Evolutionary conservation across 2,329 filamentous ascomycete genomes (phyloP).

Genomic region (Rutstroemia sp.): DNA sequence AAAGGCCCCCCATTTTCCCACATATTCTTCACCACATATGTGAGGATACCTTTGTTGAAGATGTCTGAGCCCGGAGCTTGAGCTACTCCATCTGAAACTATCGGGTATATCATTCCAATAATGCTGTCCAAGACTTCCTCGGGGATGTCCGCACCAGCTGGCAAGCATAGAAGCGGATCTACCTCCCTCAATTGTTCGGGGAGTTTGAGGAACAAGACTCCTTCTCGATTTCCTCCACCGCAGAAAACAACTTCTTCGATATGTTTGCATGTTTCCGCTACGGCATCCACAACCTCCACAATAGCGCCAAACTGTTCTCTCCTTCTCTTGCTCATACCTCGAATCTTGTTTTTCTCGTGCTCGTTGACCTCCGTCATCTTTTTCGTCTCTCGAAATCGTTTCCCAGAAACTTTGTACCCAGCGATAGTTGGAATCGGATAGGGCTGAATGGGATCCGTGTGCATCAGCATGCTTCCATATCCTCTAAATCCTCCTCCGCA

Average conservation of each 20-base stretch:
- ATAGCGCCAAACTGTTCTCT: conserved; percentile 80
- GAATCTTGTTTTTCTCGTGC: conserved; percentile 49
- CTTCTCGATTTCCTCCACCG: conserved; percentile 80
- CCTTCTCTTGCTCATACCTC: conserved; percentile 73
- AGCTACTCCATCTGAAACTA: no score
- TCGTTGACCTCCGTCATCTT: conserved; percentile 45
- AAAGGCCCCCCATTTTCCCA: conserved; percentile 46
- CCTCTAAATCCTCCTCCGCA: conserved; percentile 87
- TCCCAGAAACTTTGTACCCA: conserved; percentile 59
- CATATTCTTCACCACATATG: conserved; percentile 41
- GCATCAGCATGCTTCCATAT: conserved; percentile 86
- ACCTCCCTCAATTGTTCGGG: conserved; percentile 49
- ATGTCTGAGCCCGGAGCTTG: conserved; percentile 25
- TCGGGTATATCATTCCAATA: no score
- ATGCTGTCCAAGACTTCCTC: no score
- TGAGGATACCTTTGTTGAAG: conserved; percentile 36
- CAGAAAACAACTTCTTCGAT: conserved; percentile 76
- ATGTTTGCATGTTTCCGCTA: conserved; percentile 60
- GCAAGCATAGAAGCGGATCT: conserved; percentile 50
- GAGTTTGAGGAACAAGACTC: conserved; percentile 68
- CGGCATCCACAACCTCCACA: conserved; percentile 67
- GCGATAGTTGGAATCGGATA: conserved; percentile 83
- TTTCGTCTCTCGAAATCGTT: conserved; percentile 49
- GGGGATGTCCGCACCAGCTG: conserved; percentile 5
- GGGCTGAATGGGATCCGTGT: conserved; percentile 61